Evolutionary conservation across 768 basidiomycete species (phyloP), one percentile per base, ranked within the genome.

Genomic region (Tulasnella sp.): DNA sequence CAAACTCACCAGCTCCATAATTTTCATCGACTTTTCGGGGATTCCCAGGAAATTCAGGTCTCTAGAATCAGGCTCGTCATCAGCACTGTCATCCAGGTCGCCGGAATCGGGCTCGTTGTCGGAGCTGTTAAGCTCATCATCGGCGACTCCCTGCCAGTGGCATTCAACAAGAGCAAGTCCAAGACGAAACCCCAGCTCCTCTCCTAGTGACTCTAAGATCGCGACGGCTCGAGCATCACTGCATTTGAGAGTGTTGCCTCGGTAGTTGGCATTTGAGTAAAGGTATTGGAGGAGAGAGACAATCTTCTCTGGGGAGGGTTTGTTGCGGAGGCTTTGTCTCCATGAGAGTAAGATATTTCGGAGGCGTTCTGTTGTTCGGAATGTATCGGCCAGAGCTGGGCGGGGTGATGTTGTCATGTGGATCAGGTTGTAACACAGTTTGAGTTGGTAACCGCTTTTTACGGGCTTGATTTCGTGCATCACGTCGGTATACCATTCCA

Each of bases 401-500:
- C 71, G 71, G 32, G 57, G 74, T 1, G 74, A 46, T 26, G 26
- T 75, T 0, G 44, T 48, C 2, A 23, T 75, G 32, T 75, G 87
- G 85, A 88, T 84, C 70, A 89, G 84, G 79, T 88, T 88, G 82
- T 86, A 89, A 0, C 88, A 86, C 5, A 89, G 84, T 0, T 87
- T 88, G 0, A 90, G 85, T 0, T 87, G 86, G 78, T 87, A 88
- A 7, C 89, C 88, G 20, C 85, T 85, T 0, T 85, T 86, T 57
- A 89, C 82, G 5, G 86, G 85, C 79, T 87, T 87, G 79, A 89
- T 85, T 83, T 88, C 87, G 81, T 88, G 88, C 70, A 83, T 82
- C 73, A 88, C 88, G 76, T 88, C 88, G 29, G 87, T 88, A 80
- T 89, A 88, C 87, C 88, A 90, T 0, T 88, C 84, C 5, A 88